Evolutionary conservation across 306 rosid genomes (phyloP), one percentile per base, ranked within the genome.

Genomic region (Cicer bijugum): DNA sequence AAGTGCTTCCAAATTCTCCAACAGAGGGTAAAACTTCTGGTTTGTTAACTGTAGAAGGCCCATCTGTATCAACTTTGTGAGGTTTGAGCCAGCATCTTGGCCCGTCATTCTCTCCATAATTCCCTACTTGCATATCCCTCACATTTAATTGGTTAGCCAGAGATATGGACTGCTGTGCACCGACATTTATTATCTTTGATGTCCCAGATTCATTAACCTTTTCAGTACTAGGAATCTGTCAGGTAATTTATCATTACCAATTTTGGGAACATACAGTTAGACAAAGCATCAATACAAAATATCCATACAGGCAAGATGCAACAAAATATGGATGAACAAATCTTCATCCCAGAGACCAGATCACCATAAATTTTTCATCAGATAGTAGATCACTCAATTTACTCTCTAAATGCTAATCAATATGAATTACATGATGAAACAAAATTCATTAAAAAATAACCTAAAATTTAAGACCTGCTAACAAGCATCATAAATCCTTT

Each of bases 31-130:
- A 77, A 80, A 77, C 79, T 80, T 85, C 90, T 9, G 82, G 85
- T 81, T 91, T 89, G 84, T 84, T 67, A 75, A 82, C 88, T 72
- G 68, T 75, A 75, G 87, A 77, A 48, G 85, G 79, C 15, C 87
- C 87, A 72, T 79, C 86, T 71, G 78, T 51, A 61, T 76, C 85
- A 75, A 74, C 76, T 74, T 82, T 86, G 73, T 67, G 96, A 72
- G 90, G 69, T 73, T 86, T 94, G 76, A 91, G 83, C 86, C 93
- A 88, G 80, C 77, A 80, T 82, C 84, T 79, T 51, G 86, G 74
- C 64, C 90, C 95, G 64, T 83, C 87, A 76, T 79, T 82, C 47
- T 80, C 96, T 56, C 70, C 61, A 77, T 57, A 83, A 67, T 76
- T 76, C 52, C 87, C 85, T 65, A 70, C 73, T 70, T 80, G 89